Base-by-base conservation (phyloP, 164 flowering plant species). In the Vitis rotundifolia region DNA sequence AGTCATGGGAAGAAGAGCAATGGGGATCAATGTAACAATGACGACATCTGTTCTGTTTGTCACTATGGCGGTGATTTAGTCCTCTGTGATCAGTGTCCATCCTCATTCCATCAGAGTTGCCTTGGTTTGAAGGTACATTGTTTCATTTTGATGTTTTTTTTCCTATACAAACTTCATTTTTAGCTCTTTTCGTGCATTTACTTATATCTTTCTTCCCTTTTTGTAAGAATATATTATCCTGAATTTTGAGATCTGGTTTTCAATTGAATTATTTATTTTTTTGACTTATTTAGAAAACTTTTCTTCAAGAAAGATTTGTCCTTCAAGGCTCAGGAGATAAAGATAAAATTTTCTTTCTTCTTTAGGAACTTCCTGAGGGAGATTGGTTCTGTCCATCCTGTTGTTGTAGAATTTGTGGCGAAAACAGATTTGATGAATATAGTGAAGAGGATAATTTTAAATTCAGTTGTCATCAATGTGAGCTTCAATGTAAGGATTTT, bases 301-400 rank as follows among this genome's bases (percentile, higher is more conserved):
- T 37, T 37, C 44, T 3, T 37, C 44, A 37, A 37, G 44, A 37
- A 37, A 37, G 44, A 37, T 37, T 3, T 37, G 7, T 37, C 44
- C 44, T 22, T 37, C 44, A 37, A 37, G 44, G 44, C 44, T 37
- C 44, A 6, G 5, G 7, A 37, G 44, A 37, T 37, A 37, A 37
- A 3, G 44, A 6, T 37, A 37, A 37, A 37, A 37, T n/a, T 16
- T 63, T 47, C 66, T 26, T 8, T 61, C 44, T 8, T 13, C 11
- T 22, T 60, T 11, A 62, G 59, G 62, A 50, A 22, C 22, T 78
- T 44, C 77, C 80, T 0, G 29, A 19, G 7, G 71, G 66, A 1
- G 66, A 74, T 18, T 78, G 80, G 80, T 78, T 65, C 57, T 78
- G 80, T 28, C 69, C 69, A 8, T 70, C 61, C 9, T 78, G 80